Evolutionary conservation across 1,284 basidiomycete species (phyloP), one percentile per base, ranked within the genome.

Genomic region (Moniliophthora roreri): DNA sequence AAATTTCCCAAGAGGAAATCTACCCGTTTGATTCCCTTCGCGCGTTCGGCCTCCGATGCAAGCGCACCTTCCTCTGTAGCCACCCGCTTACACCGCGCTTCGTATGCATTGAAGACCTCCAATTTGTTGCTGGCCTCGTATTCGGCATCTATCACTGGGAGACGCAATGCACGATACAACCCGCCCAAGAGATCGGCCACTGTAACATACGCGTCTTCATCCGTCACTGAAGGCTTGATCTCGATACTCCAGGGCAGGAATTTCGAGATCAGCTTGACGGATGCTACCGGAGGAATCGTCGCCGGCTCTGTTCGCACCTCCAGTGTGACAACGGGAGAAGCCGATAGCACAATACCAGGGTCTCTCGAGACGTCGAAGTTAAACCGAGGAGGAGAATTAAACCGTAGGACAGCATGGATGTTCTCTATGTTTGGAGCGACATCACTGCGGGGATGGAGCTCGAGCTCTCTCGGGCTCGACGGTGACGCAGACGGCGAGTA

Each of bases 171-270:
- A 21, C 48, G 23, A 41, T 54, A 36, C 24, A 54, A 35, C 1
- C 52, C 47, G 2, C 48, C 47, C 11, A 54, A 26, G 18, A 50
- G 47, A n/a, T 54, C 52, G 24, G 37, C 23, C 5, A 54, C 52
- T 8, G 52, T 40, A 15, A 54, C 52, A 44, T 15, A 49, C 16
- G 23, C 15, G n/a, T 37, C 26, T 11, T 46, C n/a, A 13, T n/a
- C 16, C 6, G n/a, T 16, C n/a, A 20, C 21, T 16, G 49, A 50
- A 9, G 51, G n/a, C 39, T 39, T 6, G n/a, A 54, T 41, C n/a
- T 39, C 37, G 9, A 54, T 23, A 18, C 32, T 18, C 52, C 52
- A 54, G 16, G 52, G 52, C 4, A 54, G 26, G 16, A 32, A 23
- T 20, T 32, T 54, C 5, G 46, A 44, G 7, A 49, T 37, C 9